A percentile compares a stretch with the other conserved stretches of the same genome.
phyloP scores from a whole-genome alignment of 2,329 filamentous ascomycete species.

The Diaporthe australafricana region DNA sequence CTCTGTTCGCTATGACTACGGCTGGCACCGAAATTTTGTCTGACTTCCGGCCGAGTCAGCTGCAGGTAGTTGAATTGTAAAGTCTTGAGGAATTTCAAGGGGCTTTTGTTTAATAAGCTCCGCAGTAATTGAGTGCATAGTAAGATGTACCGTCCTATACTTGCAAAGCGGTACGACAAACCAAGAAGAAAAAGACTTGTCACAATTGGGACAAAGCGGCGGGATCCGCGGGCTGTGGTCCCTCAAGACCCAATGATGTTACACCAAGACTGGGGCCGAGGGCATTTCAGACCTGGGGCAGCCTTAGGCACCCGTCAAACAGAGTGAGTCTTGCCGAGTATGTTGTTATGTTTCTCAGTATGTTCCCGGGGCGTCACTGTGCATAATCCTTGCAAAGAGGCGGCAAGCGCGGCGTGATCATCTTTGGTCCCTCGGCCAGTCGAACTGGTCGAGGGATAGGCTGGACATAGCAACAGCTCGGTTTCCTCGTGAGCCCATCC shows the following conservation, averaged over 20 bases:
- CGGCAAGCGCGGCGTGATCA: neutral
- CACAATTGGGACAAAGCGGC: neutral
- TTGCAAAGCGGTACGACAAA: neutral
- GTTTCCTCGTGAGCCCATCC: slow-evolving; percentile 11
- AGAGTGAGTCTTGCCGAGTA: neutral
- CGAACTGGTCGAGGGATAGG: neutral
- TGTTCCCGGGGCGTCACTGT: neutral
- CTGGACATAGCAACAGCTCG: slow-evolving; percentile 3
- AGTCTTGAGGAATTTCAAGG: neutral
- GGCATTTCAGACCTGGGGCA: neutral
- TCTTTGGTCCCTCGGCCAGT: neutral
- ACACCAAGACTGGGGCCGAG: neutral
- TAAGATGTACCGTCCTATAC: neutral
- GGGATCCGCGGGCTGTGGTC: neutral
- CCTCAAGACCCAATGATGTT: neutral
- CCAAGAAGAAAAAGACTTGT: neutral
- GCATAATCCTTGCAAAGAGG: slow-evolving; percentile 2
- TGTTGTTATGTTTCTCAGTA: neutral
- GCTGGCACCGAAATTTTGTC: neutral
- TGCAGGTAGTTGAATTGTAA: neutral
- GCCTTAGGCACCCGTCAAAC: neutral
- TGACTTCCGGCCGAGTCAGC: neutral
- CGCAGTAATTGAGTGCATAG: neutral
- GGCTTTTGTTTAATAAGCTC: neutral
- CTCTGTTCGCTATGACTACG: neutral